Evolutionary conservation across 1,139 yeast genomes (phyloP), one percentile per base, ranked within the genome.

Genomic region (Eremothecium cymbalariae): DNA sequence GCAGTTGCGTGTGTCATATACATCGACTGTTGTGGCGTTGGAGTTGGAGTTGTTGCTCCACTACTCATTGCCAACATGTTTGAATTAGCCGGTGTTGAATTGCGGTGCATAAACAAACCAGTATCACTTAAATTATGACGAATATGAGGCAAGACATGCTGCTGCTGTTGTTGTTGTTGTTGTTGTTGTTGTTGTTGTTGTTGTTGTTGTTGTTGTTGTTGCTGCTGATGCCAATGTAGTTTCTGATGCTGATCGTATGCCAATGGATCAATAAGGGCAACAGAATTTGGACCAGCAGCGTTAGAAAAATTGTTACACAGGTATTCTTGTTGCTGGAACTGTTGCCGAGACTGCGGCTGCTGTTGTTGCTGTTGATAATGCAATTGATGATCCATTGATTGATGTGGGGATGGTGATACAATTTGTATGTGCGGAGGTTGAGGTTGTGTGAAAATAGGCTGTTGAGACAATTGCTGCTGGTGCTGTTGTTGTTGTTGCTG

Each of bases 291-390:
- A 11, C 12, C 24, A 21, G 43, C 30, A 20, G 39, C 42, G 30
- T 38, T 28, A 37, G 33, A 36, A 31, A 39, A 38, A 31, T 37
- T 38, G 18, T 26, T 36, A 20, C 27, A 41, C 4, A 21, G 24
- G 12, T 21, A 21, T 21, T 21, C 24, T 13, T 11, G 30, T 16
- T 27, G 30, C 8, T 19, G 18, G 48, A 25, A 28, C 39, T 44
- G 32, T 38, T 39, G 23, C 41, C 37, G 36, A 43, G 46, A 24
- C 41, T 46, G 31, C 43, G 45, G 33, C 42, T 45, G 32, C 32
- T 41, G 31, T 33, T 36, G 28, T 40, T 43, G 18, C 27, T 26
- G 24, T 34, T 41, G 24, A 31, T 42, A 18, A 11, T 14, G 20
- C 33, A 17, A 43, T 44, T 17, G 33, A 20, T 38, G 32, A 21